Percentiles rank a stretch among this genome's conserved stretches.
These are phyloP conservation scores for Dryas integrifolia DNA, from an alignment of 331 rosid species.

Conservation along the genomic window DNA sequence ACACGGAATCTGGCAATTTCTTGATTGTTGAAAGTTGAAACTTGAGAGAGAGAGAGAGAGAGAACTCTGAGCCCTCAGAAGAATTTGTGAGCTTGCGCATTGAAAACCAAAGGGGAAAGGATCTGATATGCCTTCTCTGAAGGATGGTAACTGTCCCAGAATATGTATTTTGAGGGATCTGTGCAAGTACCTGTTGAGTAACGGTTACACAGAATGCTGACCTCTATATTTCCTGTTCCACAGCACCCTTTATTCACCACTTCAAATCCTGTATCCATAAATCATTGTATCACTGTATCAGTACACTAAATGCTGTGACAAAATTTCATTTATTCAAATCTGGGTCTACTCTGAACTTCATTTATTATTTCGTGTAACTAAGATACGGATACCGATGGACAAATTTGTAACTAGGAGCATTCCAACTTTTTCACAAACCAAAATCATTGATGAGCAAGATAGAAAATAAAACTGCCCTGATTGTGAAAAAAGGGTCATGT, in stretches of 20 bases:
- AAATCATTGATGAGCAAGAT: too few species aligned
- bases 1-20: neutral
- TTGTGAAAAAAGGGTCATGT: too few species aligned
- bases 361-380: too few species aligned
- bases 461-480: too few species aligned
- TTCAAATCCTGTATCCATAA: constrained; percentile 48
- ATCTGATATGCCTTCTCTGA: constrained; percentile 37
- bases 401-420: too few species aligned
- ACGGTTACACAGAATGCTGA: constrained; percentile 44
- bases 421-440: too few species aligned
- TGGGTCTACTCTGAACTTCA: too few species aligned
- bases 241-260: constrained; percentile 63
- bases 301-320: too few species aligned
- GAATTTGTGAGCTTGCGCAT: constrained; percentile 31
- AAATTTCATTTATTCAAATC: neutral
- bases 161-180: constrained; percentile 44
- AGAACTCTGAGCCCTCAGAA: constrained; percentile 26
- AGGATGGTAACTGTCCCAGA: constrained; percentile 79
- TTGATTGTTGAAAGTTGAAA: neutral
- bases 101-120: constrained; percentile 21
- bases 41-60: neutral
- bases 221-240: constrained; percentile 61
- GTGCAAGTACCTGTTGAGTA: constrained; percentile 30
- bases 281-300: neutral
- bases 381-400: too few species aligned